phyloP scores from a whole-genome alignment of 768 basidiomycete species.

The Phlebiopsis gigantea region DNA sequence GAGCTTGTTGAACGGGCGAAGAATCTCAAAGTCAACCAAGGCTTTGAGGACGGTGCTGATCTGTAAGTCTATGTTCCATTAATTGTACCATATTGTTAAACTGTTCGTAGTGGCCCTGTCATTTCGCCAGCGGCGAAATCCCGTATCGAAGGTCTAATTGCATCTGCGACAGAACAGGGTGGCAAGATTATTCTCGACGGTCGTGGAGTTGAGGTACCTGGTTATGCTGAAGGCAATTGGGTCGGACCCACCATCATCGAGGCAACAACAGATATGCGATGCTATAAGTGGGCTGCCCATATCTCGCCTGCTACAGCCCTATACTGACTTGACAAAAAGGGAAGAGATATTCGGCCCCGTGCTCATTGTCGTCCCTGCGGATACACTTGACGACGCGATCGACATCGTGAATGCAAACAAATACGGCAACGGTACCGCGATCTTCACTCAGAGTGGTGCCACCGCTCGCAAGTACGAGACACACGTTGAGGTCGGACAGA shows the following conservation, averaged over 20 bases:
- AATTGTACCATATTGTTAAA: neutral
- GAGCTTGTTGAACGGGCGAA: conserved; percentile 80
- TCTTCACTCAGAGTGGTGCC: conserved; percentile 95
- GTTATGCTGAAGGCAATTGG: conserved; percentile 87
- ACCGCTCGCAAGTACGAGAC: conserved; percentile 91
- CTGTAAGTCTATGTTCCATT: conserved; percentile 44
- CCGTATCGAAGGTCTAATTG: conserved; percentile 71
- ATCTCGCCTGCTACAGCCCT: neutral
- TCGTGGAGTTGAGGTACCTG: conserved; percentile 57
- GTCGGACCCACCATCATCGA: conserved; percentile 91
- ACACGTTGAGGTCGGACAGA: conserved; percentile 83
- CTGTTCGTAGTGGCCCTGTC: conserved; percentile 54
- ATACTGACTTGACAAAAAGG: conserved; percentile 33
- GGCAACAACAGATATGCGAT: conserved; percentile 75
- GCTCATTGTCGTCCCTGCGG: conserved; percentile 67
- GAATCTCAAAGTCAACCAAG: conserved; percentile 78
- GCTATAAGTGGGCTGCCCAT: conserved; percentile 65
- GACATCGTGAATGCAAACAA: conserved; percentile 83
- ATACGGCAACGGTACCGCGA: conserved; percentile 93
- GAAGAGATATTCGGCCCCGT: conserved; percentile 97
- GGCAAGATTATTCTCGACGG: conserved; percentile 88
- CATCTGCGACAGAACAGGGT: conserved; percentile 71
- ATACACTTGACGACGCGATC: conserved; percentile 87
- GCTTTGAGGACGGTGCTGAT: conserved; percentile 85
- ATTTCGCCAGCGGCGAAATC: conserved; percentile 80